phyloP scores from a whole-genome alignment of 2,329 filamentous ascomycete genomes.

The Myriosclerotinia scirpicola region DNA sequence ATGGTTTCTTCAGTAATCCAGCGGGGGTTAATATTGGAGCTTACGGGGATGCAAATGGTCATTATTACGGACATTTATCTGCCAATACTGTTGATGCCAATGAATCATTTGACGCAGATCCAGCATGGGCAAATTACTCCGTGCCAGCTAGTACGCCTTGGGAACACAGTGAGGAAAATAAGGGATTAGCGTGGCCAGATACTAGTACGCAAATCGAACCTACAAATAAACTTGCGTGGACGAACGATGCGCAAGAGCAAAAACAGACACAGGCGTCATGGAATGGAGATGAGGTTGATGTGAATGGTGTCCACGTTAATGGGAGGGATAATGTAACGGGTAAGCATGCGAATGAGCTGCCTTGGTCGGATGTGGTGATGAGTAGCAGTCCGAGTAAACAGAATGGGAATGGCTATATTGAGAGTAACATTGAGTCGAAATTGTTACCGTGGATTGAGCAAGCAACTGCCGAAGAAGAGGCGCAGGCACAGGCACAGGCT shows the following conservation, averaged over 20 bases:
- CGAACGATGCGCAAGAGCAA: not conserved
- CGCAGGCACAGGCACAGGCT: conserved; percentile 22
- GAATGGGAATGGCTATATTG: conserved; percentile 16
- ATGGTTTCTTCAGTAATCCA: not conserved
- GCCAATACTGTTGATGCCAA: not conserved
- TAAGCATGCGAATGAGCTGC: conserved; percentile 4
- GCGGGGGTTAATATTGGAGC: not conserved
- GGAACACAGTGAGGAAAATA: conserved; percentile 11
- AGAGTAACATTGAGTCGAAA: conserved; percentile 21
- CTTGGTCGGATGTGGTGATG: conserved; percentile 20
- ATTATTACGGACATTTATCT: conserved; percentile 12
- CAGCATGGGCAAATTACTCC: conserved; percentile 12
- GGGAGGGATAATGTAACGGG: not conserved
- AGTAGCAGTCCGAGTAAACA: conserved; percentile 15
- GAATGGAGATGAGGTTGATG: conserved; percentile 7
- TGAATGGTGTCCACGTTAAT: not conserved
- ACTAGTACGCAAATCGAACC: conserved; percentile 2
- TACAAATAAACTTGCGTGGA: conserved; percentile 6
- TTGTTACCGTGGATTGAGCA: conserved; percentile 23
- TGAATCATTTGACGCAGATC: conserved; percentile 14
- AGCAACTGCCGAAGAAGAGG: conserved; percentile 20
- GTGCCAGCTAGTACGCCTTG: not conserved
- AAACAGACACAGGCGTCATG: conserved; percentile 2
- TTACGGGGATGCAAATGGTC: conserved; percentile 1
- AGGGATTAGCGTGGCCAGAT: conserved; percentile 17